Evolutionary conservation across 139 green algal genomes (phyloP), one percentile per base, ranked within the genome.

Genomic region (Raphidocelis subcapitata): DNA sequence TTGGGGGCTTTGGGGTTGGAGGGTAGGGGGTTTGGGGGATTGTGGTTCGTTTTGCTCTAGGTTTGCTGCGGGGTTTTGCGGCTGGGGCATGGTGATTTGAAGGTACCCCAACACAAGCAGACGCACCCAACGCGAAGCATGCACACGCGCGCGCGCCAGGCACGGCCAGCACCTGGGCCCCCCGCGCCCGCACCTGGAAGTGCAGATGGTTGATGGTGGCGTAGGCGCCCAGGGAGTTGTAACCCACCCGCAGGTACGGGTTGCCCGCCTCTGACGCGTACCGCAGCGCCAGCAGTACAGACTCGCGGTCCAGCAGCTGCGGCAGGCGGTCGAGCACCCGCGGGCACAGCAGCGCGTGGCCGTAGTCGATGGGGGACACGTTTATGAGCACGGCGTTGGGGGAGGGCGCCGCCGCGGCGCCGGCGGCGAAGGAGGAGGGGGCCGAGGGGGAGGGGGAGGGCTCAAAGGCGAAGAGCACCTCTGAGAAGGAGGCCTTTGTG

Each of bases 201-300:
- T 99, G 96, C 59, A 99, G 89, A 76, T 99, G 96, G 87, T 99
- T 99, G 86, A 99, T 96, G 54, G 96, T 99, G 56, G 89, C 96
- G 62, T 95, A 99, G 4, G 96, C 96, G 28, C 96, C 96, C 54
- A 99, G 85, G 0, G 87, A 95, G 82, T 99, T 99, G 88, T 93
- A 99, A 47, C 93, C 92, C 14, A 99, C 79, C 5, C 95, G 82
- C 68, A 99, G 94, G 82, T 93, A 93, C n/a, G 90, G 88, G 81
- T 96, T 97, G 81, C 87, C 81, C 21, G 86, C 80, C 79, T 98
- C 90, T 3, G 80, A 55, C 2, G 91, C 88, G 74, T 99, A 98
- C 57, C 94, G 85, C 35, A 99, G 89, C 28, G 96, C 95, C 33
- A 96, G 76, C 31, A 92, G 81, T 52, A 97, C 65, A 0, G 83